Evolutionary conservation across 768 basidiomycete genomes (phyloP), one percentile per base, ranked within the genome.

Genomic region (Pleurotus pulmonarius): DNA sequence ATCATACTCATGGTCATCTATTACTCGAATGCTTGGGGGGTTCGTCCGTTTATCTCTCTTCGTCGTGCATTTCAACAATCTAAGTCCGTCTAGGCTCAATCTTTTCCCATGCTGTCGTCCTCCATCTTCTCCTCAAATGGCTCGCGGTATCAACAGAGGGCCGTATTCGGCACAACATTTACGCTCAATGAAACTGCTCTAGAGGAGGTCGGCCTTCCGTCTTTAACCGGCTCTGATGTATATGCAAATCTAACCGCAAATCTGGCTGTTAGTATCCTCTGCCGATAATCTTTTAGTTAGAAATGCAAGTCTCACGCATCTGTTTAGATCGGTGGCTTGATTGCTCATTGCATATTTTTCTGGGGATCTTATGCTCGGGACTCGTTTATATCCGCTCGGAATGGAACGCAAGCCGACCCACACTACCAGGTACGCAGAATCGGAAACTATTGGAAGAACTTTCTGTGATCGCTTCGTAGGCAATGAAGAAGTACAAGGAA

Each of bases 11-110:
- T 79, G 69, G 81, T 55, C 2, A 81, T 87, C 41, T 87, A 83
- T 67, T 86, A 85, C 59, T 75, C 78, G n/a, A 81, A 87, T 61
- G 69, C 74, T 5, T 87, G 84, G 83, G 77, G 79, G 59, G 84
- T 81, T 63, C 61, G 73, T 69, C 6, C 37, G 12, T 38, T 47
- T 3, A 20, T 49, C 20, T 24, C 29, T 11, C 6, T 22, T 16
- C 15, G 45, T 24, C 20, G 22, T 20, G 16, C 48, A 16, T 22
- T 47, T 5, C n/a, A 6, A 61, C 16, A 56, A 20, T 26, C 55
- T 46, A 1, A 40, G 45, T 25, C n/a, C 40, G 16, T 49, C 1
- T 56, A 84, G 82, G 80, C 82, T 2, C 67, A 74, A 56, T 63
- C 66, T 1, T 82, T 82, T 62, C 85, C 83, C 0, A 83, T 87